phyloP scores from a whole-genome alignment of 2,329 filamentous ascomycete species.

The Corniculantispora saksenae region DNA sequence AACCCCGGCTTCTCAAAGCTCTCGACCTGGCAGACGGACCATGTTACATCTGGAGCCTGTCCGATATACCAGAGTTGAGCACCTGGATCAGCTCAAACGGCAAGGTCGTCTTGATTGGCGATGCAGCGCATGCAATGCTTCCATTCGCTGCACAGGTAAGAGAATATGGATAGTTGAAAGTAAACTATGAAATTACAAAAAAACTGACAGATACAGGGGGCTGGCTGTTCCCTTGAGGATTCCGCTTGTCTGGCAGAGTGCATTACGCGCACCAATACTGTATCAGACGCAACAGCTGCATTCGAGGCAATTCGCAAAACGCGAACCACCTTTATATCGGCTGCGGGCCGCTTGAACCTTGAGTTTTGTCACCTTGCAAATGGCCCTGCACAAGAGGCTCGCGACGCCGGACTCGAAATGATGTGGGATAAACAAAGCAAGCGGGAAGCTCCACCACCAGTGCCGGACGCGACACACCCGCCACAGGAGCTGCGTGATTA shows the following conservation, averaged over 20 bases:
- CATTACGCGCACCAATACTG: neutral
- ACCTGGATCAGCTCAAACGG: neutral
- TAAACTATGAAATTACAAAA: neutral
- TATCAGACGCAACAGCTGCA: neutral
- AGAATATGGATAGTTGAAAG: too few species aligned
- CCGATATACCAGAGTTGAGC: neutral
- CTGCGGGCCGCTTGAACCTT: neutral
- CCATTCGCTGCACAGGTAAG: neutral
- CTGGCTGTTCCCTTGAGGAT: neutral
- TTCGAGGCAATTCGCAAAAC: constrained; percentile 5
- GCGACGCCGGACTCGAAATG: neutral
- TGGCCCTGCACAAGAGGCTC: neutral
- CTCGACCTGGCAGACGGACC: neutral
- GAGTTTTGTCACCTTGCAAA: neutral
- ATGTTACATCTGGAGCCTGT: neutral
- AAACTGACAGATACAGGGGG: neutral
- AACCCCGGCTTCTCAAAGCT: neutral
- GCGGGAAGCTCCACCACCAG: neutral
- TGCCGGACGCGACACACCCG: too few species aligned
- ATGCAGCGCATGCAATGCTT: constrained; percentile 5
- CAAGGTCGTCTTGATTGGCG: neutral
- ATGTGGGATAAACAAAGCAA: neutral
- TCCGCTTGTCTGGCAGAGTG: neutral
- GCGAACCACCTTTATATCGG: neutral
- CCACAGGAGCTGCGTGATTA: neutral